phyloP scores from a whole-genome alignment of 2,329 filamentous ascomycete genomes.

The Periconia macrospinosa region DNA sequence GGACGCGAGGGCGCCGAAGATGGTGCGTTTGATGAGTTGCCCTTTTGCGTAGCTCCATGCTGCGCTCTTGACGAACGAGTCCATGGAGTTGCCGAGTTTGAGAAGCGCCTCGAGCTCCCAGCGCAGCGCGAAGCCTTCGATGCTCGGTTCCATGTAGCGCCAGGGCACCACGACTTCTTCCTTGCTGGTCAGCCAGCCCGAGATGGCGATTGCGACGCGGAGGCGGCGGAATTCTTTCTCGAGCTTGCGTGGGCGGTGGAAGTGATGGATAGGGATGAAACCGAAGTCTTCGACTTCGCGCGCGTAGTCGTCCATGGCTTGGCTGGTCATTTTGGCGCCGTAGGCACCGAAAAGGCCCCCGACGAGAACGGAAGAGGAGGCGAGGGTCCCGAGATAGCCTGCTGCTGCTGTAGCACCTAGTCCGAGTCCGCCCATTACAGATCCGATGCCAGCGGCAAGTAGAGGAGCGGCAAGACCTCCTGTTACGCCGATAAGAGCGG shows the following conservation, averaged over 20 bases:
- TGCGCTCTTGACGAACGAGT: slow-evolving; percentile 73
- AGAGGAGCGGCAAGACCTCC: slow-evolving; percentile 78
- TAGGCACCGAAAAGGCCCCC: slow-evolving; percentile 93
- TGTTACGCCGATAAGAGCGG: slow-evolving; percentile 81
- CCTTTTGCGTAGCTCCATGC: slow-evolving; percentile 78
- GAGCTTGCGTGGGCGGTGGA: slow-evolving; percentile 51
- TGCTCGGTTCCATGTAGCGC: slow-evolving; percentile 71
- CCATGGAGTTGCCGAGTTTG: slow-evolving; percentile 76
- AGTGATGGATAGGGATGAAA: slow-evolving; percentile 67
- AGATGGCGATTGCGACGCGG: slow-evolving; percentile 79
- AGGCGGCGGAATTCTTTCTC: slow-evolving; percentile 57
- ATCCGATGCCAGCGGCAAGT: slow-evolving; percentile 76
- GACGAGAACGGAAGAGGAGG: slow-evolving; percentile 76
- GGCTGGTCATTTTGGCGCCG: slow-evolving; percentile 76
- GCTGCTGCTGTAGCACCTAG: slow-evolving; percentile 75
- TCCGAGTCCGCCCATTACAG: slow-evolving; percentile 74
- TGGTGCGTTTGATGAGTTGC: slow-evolving; percentile 69
- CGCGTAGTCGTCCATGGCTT: slow-evolving; percentile 86
- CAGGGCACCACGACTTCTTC: slow-evolving; percentile 77
- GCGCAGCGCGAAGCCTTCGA: slow-evolving; percentile 79
- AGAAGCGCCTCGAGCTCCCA: slow-evolving; percentile 80
- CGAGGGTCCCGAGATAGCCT: slow-evolving; percentile 75
- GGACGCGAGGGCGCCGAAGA: slow-evolving; percentile 51
- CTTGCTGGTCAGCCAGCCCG: slow-evolving; percentile 75
- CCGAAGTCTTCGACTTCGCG: slow-evolving; percentile 87